phyloP scores from a whole-genome alignment of 2,329 filamentous ascomycete genomes.

The Nothomitra cinnamomea region DNA sequence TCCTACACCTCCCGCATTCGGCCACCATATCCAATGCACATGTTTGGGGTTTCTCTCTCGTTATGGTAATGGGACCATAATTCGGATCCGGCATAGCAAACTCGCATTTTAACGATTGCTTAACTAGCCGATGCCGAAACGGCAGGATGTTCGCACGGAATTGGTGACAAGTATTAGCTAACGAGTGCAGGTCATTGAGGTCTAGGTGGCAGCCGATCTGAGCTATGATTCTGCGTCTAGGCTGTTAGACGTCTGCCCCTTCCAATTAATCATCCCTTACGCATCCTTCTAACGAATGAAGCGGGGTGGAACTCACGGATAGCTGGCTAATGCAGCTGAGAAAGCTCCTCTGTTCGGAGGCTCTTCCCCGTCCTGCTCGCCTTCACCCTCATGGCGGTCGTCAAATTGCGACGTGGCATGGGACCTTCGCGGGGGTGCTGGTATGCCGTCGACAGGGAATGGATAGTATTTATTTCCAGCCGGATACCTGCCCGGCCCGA shows the following conservation, averaged over 20 bases:
- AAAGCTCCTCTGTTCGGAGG: conserved; percentile 41
- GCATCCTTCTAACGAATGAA: conserved; percentile 6
- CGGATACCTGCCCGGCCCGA: neutral
- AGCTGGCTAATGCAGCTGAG: conserved; percentile 46
- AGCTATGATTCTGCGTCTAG: conserved; percentile 47
- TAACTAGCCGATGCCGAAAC: conserved; percentile 56
- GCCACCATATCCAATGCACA: conserved; percentile 81
- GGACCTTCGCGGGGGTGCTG: neutral
- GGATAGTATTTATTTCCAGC: neutral
- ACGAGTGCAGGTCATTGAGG: conserved; percentile 68
- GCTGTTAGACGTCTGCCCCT: neutral
- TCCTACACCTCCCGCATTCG: conserved; percentile 62
- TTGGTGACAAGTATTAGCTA: conserved; percentile 67
- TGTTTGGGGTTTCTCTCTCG: conserved; percentile 22
- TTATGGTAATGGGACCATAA: neutral
- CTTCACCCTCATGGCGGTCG: neutral
- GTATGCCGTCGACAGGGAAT: neutral
- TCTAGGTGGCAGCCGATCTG: conserved; percentile 65
- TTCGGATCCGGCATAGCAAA: conserved; percentile 30
- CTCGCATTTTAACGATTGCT: conserved; percentile 60
- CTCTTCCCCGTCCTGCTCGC: neutral
- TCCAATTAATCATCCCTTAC: conserved; percentile 2
- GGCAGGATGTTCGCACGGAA: conserved; percentile 63
- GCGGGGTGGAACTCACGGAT: conserved; percentile 40
- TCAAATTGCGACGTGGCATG: neutral